These are phyloP conservation scores for Suaeda aralocaspica DNA, from an alignment of 148 eudicot genomes.

Conservation along the genomic window DNA sequence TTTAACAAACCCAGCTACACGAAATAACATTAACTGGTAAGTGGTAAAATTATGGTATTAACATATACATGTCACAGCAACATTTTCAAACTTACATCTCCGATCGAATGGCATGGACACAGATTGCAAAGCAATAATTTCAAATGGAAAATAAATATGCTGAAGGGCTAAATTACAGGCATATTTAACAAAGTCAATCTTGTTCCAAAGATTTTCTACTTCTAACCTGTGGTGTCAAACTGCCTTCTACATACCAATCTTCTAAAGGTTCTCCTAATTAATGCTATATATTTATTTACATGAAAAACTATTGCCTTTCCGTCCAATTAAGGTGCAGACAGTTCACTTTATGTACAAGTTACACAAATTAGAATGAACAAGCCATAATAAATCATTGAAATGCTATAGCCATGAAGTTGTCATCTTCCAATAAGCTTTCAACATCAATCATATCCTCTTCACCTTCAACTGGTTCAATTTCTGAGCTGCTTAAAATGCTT, in stretches of 20 bases:
- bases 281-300: slow-evolving; percentile 29
- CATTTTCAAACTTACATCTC: too few species aligned
- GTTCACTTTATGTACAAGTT: slow-evolving; percentile 24
- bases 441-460: slow-evolving; percentile 46
- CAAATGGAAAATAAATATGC: neutral
- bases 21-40: too few species aligned
- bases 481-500: slow-evolving; percentile 23
- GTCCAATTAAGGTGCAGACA: slow-evolving; percentile 10
- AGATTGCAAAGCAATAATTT: neutral
- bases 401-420: slow-evolving; percentile 46
- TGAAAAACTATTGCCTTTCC: slow-evolving; percentile 11
- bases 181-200: slow-evolving; percentile 14
- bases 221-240: slow-evolving; percentile 18
- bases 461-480: slow-evolving; percentile 25
- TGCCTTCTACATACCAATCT: slow-evolving; percentile 25
- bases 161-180: neutral
- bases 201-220: slow-evolving; percentile 7
- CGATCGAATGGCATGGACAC: too few species aligned
- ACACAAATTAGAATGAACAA: slow-evolving; percentile 11
- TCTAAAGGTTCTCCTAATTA: slow-evolving; percentile 22
- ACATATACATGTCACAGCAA: too few species aligned
- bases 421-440: slow-evolving; percentile 38
- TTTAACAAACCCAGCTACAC: too few species aligned
- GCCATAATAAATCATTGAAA: slow-evolving; percentile 29
- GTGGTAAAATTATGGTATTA: too few species aligned